phyloP scores from a whole-genome alignment of 805 yeast genomes.

The Candida maris region DNA sequence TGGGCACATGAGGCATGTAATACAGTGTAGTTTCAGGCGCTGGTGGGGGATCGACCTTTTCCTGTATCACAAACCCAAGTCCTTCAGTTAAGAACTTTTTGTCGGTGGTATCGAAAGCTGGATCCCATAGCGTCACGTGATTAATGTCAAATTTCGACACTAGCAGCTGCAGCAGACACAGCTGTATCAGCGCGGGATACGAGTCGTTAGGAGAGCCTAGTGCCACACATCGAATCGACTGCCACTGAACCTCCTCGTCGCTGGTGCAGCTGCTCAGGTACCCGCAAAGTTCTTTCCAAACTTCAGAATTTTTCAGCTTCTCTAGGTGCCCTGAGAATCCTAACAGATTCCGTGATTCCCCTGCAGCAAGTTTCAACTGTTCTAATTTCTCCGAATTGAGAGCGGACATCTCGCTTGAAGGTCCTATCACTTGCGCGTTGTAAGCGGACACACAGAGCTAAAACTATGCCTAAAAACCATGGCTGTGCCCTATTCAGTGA shows the following conservation, averaged over 20 bases:
- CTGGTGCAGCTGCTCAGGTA: constrained; percentile 6
- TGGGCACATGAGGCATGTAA: constrained; percentile 35
- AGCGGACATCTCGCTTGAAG: no score
- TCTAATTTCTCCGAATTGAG: no score
- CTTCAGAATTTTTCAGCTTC: constrained; percentile 5
- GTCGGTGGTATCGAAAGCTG: constrained; percentile 27
- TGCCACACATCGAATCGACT: constrained; percentile 28
- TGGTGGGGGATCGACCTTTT: constrained; percentile 1
- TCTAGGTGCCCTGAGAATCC: constrained; percentile 2
- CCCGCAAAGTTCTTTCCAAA: constrained; percentile 10
- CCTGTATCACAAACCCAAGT: constrained; percentile 16
- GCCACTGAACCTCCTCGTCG: constrained; percentile 4
- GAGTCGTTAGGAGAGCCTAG: constrained; percentile 27
- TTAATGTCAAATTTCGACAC: constrained; percentile 8
- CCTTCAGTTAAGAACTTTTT: constrained; percentile 11
- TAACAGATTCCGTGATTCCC: not conserved
- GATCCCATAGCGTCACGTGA: constrained; percentile 30
- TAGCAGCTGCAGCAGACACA: constrained; percentile 22
- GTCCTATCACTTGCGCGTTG: no score
- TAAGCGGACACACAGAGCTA: no score
- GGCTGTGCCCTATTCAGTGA: no score
- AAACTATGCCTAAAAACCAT: no score
- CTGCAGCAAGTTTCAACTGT: not conserved
- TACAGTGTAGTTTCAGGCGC: constrained; percentile 13
- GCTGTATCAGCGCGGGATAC: constrained; percentile 26